phyloP scores from a whole-genome alignment of 495 filamentous ascomycete genomes.

The Podospora fimiseda region DNA sequence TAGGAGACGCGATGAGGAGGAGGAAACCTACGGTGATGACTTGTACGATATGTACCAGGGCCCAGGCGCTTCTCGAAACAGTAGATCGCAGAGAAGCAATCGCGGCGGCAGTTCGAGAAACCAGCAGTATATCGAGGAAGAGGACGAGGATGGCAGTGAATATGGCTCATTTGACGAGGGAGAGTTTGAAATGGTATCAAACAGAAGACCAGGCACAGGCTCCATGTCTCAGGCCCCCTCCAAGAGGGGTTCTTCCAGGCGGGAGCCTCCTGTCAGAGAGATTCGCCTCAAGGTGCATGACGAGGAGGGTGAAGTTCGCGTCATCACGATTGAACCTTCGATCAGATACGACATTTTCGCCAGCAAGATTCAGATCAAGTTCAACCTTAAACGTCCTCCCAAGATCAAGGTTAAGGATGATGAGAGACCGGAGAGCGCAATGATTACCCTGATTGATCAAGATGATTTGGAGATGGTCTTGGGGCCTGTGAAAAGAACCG shows the following conservation, averaged over 20 bases:
- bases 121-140: constrained; percentile 67
- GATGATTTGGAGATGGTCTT: constrained; percentile 91
- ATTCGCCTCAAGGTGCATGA: constrained; percentile 87
- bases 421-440: constrained; percentile 68
- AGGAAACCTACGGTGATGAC: constrained; percentile 59
- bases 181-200: constrained; percentile 77
- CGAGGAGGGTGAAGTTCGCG: constrained; percentile 90
- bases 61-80: constrained; percentile 30
- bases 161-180: constrained; percentile 67
- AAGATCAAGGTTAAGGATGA: constrained; percentile 83
- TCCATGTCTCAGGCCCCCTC: constrained; percentile 34
- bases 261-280: constrained; percentile 47
- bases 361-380: constrained; percentile 74
- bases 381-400: constrained; percentile 60
- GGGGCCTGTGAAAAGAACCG: constrained; percentile 55
- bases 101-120: constrained; percentile 37
- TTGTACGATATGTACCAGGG: constrained; percentile 63
- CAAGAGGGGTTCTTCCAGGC: constrained; percentile 38
- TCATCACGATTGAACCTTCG: constrained; percentile 73
- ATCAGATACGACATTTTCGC: constrained; percentile 73
- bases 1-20: constrained; percentile 44
- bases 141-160: constrained; percentile 63
- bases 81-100: constrained; percentile 24
- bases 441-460: constrained; percentile 95
- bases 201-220: constrained; percentile 32